Evolutionary conservation across 495 filamentous ascomycete species (phyloP).

Genomic region (Xylaria nigripes): DNA sequence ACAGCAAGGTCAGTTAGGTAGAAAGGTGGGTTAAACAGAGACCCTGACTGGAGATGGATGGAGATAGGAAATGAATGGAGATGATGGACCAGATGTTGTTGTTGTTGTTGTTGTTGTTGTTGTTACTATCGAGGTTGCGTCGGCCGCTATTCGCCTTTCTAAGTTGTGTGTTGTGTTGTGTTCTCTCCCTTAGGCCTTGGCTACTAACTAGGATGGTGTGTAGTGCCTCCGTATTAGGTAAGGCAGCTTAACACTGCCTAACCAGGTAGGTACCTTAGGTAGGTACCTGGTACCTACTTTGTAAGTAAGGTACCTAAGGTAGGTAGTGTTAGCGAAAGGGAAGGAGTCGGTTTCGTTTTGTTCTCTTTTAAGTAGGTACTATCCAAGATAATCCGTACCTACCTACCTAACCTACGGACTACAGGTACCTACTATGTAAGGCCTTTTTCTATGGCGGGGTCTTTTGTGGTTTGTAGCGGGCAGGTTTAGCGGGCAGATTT

Average conservation of each 20-base stretch:
- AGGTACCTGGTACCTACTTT: too few relatives aligned
- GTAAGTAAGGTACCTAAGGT: too few relatives aligned
- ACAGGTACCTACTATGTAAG: too few relatives aligned
- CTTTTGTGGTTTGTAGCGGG: slow-evolving; percentile 1
- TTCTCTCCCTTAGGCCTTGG: neutral
- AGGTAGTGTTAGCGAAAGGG: too few relatives aligned
- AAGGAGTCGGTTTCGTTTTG: too few relatives aligned
- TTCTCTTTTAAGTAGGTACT: too few relatives aligned
- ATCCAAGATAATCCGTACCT: too few relatives aligned
- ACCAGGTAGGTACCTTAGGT: too few relatives aligned
- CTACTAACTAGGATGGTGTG: neutral
- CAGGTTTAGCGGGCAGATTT: neutral
- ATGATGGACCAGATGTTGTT: slow-evolving; percentile 5
- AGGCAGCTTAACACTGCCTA: too few relatives aligned
- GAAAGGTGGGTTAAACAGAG: neutral
- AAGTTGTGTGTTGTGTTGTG: neutral
- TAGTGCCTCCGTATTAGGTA: neutral
- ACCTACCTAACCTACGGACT: too few relatives aligned
- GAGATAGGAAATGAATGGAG: slow-evolving; percentile 2
- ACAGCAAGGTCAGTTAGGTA: neutral
- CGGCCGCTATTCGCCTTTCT: neutral
- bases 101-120: too few relatives aligned
- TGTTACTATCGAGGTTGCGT: neutral
- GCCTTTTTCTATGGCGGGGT: slow-evolving; percentile 6
- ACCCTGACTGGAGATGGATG: neutral